These are phyloP conservation scores for Sarcocystis neurona DNA, from an alignment of 169 alveolate genomes.

Conservation along the genomic window DNA sequence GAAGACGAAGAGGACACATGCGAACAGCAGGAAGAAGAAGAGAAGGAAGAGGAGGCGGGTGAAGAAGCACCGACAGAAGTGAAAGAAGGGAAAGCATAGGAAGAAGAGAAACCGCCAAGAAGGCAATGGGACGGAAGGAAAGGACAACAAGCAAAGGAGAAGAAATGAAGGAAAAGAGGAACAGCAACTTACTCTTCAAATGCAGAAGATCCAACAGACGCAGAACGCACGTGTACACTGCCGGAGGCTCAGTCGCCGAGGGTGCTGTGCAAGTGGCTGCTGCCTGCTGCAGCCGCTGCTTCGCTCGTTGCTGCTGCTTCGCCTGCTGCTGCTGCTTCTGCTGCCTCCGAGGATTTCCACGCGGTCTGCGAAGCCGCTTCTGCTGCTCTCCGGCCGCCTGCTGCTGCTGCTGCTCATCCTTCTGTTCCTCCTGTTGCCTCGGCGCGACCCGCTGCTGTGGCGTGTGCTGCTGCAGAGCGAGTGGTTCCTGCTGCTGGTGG, in stretches of 20 bases:
- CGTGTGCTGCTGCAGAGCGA: neutral
- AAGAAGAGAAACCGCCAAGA: no score
- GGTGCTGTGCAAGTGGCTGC: neutral
- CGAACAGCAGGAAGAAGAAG: no score
- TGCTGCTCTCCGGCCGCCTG: neutral
- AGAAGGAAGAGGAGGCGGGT: no score
- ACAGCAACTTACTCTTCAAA: no score
- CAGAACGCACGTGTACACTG: neutral
- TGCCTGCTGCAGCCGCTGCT: neutral
- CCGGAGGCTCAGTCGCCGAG: slow-evolving; percentile 14
- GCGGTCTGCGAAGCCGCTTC: neutral
- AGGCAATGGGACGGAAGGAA: no score
- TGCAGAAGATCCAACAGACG: slow-evolving; percentile 2
- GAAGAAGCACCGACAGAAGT: no score
- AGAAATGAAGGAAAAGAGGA: no score
- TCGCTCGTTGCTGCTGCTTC: neutral
- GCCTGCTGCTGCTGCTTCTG: neutral
- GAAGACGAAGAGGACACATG: no score
- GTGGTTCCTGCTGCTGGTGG: neutral
- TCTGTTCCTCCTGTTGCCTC: neutral
- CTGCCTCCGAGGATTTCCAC: no score
- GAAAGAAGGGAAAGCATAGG: no score
- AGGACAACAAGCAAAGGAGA: no score
- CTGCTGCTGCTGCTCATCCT: neutral
- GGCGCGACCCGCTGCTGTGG: neutral